These are phyloP conservation scores for Xanthoconium stramineum DNA, from an alignment of 768 basidiomycete species.

Conservation along the genomic window DNA sequence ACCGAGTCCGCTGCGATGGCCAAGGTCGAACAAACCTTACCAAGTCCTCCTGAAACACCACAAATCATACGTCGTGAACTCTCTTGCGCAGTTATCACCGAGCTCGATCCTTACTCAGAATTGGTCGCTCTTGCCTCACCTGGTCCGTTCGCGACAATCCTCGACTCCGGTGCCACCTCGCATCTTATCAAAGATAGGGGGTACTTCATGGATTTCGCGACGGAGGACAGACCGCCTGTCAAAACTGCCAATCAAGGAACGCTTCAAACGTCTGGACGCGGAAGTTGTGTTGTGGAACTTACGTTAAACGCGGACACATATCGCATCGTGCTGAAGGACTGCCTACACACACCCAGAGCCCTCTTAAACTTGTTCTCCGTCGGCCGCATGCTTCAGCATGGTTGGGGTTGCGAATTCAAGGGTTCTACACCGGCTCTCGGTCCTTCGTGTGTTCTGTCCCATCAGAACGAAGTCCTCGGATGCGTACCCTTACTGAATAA, in stretches of 20 bases:
- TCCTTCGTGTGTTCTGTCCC: not conserved
- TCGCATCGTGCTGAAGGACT: not conserved
- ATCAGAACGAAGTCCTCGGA: not conserved
- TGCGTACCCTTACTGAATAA: rapidly evolving
- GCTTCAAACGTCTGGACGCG: rapidly evolving
- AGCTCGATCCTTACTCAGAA: not conserved
- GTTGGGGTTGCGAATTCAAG: not conserved
- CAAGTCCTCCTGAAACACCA: not conserved
- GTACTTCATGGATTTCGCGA: not conserved
- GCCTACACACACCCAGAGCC: not conserved
- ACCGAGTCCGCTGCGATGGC: not conserved
- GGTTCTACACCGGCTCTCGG: rapidly evolving
- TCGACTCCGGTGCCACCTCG: not conserved
- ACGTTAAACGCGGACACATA: rapidly evolving
- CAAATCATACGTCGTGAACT: not conserved
- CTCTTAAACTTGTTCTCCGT: not conserved
- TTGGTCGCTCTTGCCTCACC: too few species aligned
- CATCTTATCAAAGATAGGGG: not conserved
- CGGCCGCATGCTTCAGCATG: not conserved
- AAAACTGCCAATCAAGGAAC: not conserved
- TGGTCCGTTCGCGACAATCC: not conserved
- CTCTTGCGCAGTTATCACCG: not conserved
- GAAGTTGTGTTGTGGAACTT: not conserved
- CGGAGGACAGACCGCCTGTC: not conserved
- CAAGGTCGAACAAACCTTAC: not conserved